phyloP scores from a whole-genome alignment of 345 rosid genomes.

The Schrenkiella parvula region DNA sequence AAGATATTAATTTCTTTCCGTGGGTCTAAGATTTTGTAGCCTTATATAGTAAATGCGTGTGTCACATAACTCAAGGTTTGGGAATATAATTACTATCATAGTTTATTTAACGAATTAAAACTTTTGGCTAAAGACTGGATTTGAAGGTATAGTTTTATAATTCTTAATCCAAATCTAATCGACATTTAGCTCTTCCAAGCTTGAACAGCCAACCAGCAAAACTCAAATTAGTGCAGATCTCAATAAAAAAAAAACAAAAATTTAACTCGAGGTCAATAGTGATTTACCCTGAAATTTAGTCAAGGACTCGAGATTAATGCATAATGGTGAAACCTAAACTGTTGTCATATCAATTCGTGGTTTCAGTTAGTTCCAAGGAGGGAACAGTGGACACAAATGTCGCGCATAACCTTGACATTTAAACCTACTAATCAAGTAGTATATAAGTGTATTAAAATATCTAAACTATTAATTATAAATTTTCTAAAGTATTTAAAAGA shows the following conservation, averaged over 20 bases:
- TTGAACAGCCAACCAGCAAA: background rate
- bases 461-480: background rate
- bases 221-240: slow-evolving; percentile 11
- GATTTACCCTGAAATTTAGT: background rate
- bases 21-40: slow-evolving; percentile 30
- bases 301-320: background rate
- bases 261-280: slow-evolving; percentile 13
- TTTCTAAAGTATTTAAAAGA: too few species aligned
- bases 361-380: background rate
- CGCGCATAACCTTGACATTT: background rate
- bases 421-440: background rate
- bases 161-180: background rate
- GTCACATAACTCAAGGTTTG: slow-evolving; percentile 15
- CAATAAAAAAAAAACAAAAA: too few species aligned
- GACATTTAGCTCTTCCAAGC: background rate
- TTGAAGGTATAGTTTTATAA: background rate
- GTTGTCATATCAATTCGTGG: background rate
- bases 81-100: background rate
- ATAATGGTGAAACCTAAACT: background rate
- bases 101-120: background rate
- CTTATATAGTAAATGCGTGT: slow-evolving; percentile 11
- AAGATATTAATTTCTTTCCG: slow-evolving; percentile 22
- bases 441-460: background rate
- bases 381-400: background rate
- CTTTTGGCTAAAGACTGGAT: background rate